Conservation (phyloP, 2,329 filamentous ascomycete species). For the Fonsecaea nubica region DNA sequence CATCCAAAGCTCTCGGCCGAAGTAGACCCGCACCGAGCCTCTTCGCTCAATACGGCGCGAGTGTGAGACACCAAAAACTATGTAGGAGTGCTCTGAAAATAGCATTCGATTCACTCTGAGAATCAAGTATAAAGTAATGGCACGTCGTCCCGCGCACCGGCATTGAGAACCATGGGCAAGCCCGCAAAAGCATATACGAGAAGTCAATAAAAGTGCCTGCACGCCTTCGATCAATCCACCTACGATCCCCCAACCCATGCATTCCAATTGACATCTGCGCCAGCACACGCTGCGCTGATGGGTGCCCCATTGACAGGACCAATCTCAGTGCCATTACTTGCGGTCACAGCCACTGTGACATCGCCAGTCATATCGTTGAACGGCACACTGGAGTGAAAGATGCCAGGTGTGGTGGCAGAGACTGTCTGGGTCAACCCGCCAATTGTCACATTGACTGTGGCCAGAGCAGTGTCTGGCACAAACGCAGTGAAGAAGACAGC, state of each 20-base stretch:
- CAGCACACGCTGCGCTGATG: slow-evolving; percentile 9
- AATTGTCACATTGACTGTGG: slow-evolving; percentile 20
- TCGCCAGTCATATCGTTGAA: slow-evolving; percentile 12
- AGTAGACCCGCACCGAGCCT: slow-evolving; percentile 1
- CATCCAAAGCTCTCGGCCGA: slow-evolving; percentile 3
- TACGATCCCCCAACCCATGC: slow-evolving; percentile 17
- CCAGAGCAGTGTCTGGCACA: slow-evolving; percentile 8
- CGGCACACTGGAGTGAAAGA: slow-evolving; percentile 21
- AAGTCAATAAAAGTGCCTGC: slow-evolving; percentile 2
- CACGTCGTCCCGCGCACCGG: neutral
- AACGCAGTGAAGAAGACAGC: slow-evolving; percentile 19
- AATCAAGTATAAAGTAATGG: neutral
- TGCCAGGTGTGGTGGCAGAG: slow-evolving; percentile 3
- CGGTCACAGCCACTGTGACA: slow-evolving; percentile 9
- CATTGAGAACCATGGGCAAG: neutral
- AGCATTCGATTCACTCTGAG: neutral
- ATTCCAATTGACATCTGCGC: slow-evolving; percentile 19
- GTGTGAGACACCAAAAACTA: too few species aligned
- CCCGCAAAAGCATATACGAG: neutral
- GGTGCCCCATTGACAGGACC: slow-evolving; percentile 14
- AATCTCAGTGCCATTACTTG: slow-evolving; percentile 12
- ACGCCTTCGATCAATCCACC: neutral
- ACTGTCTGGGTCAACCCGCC: slow-evolving; percentile 9
- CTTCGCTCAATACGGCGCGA: neutral
- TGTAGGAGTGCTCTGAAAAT: too few species aligned